Evolutionary conservation across 345 rosid species (phyloP), one percentile per base, ranked within the genome.

Genomic region (Bruguiera sexangula): DNA sequence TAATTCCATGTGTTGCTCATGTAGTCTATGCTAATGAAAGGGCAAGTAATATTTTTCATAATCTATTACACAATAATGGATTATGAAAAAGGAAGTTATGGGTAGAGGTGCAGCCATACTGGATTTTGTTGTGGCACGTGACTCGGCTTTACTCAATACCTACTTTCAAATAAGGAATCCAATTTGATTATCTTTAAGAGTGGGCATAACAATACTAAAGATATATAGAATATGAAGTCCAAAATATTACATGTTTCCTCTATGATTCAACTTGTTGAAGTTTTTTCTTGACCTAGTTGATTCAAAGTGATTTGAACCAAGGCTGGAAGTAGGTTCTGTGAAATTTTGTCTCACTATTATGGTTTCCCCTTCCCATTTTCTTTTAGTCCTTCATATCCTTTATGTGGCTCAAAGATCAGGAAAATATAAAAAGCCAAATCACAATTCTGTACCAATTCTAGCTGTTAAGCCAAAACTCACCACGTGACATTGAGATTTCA

Each of bases 401-500:
- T 4, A 24, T 21, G 4, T 5, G 18, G 27, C 48, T 46, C 30
- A 13, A 3, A 56, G 60, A 24, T 21, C 11, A 10, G 31, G 18
- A 21, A 56, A 8, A 27, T 9, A 24, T 15, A 56, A 15, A 24
- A 24, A 56, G 31, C 60, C 9, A 24, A n/a, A 56, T 6, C 18
- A 43, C 50, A 43, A 11, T 43, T 43, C 50, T 15, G 1, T 43
- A 65, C 27, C 24, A 62, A 48, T 50, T 61, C 4, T 70, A 8
- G 3, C 54, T 27, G 73, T 62, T 18, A 51, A 57, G 32, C 27
- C 21, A 60, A 76, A 63, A 75, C 87, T 83, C 73, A 92, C 99
- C 96, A 73, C 71, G 66, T 55, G 82, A 72, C 61, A 68, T 65
- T 31, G 92, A 69, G 69, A 81, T 75, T 65, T 82, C 82, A 80